phyloP scores from a whole-genome alignment of 495 filamentous ascomycete species.

The Saxispiralis lemnorum region DNA sequence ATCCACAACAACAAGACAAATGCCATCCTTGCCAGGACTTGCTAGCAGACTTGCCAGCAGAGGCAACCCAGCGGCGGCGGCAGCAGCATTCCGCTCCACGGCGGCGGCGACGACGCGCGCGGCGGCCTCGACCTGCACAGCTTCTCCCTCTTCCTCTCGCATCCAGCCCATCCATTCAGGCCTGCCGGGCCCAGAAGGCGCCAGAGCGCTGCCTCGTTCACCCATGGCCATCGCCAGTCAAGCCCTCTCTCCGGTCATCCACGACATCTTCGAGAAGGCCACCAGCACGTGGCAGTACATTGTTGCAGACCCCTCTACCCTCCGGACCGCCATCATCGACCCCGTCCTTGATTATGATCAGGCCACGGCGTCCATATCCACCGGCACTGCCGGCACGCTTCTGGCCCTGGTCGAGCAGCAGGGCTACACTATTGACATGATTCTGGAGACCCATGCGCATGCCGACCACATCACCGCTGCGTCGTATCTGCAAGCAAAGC shows the following conservation, averaged over 20 bases:
- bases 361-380: slow-evolving; percentile 28
- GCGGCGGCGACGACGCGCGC: too few relatives aligned
- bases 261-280: slow-evolving; percentile 27
- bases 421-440: slow-evolving; percentile 29
- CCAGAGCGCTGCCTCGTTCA: too few relatives aligned
- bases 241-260: slow-evolving; percentile 22
- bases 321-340: slow-evolving; percentile 37
- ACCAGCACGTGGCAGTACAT: slow-evolving; percentile 47
- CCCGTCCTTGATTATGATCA: slow-evolving; percentile 41
- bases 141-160: too few relatives aligned
- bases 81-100: too few relatives aligned
- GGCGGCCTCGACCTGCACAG: too few relatives aligned
- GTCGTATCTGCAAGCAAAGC: slow-evolving; percentile 33
- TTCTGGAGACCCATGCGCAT: slow-evolving; percentile 45
- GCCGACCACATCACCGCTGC: slow-evolving; percentile 46
- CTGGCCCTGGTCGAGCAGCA: slow-evolving; percentile 26
- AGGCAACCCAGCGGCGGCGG: too few relatives aligned
- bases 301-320: slow-evolving; percentile 34
- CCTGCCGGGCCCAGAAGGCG: too few relatives aligned
- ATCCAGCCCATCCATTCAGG: too few relatives aligned
- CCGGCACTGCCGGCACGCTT: slow-evolving; percentile 31
- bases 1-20: too few relatives aligned
- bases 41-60: too few relatives aligned
- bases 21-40: too few relatives aligned
- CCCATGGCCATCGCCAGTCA: too few relatives aligned